Base-by-base conservation (phyloP, 257 asterid genomes). In the Solanum paucissectum region DNA sequence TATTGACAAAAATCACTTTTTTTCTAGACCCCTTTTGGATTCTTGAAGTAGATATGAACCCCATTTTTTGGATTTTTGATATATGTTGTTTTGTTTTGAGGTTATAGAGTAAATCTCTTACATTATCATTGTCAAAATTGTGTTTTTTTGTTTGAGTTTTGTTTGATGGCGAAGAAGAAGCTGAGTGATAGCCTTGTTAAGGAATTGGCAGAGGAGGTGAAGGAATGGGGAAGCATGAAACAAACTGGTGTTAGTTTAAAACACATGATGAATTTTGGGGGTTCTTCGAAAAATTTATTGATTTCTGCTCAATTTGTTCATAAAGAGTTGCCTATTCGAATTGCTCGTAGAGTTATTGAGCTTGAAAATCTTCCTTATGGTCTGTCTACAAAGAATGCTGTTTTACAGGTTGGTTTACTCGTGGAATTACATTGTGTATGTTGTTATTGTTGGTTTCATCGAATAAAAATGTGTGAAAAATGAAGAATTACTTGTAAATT, bases 221-320 rank as follows among this genome's bases (percentile, higher is more conserved):
- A 92, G 29, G 92, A 72, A 93, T 93, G 95, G 96, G 98, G 95
- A 2, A 83, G 90, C 42, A 91, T 97, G 97, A 95, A 95, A 89
- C 99, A 94, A 88, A 97, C 93, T 0, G 98, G 99, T 9, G 99
- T 97, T 7, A 94, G 97, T 89, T 98, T 97, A 46, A 92, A 97
- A 34, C 96, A 95, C 89, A 97, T 97, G 99, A 94, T 94, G 97
- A 94, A 97, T 86, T 97, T 97, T 55, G 99, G 99, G 10, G 92
- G 95, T 13, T 92, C 94, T 12, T 90, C 91, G 9, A 90, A 94
- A 1, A 95, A 94, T 88, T 94, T 96, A 60, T 93, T 97, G 85
- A 91, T 94, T 58, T 95, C 98, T 2, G 93, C 99, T 62, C 98
- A 97, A 85, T 97, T 95, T 75, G 95, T 97, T 32, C 96, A 92